phyloP scores from a whole-genome alignment of 176 grass and related monocot genomes.

The Raddia distichophylla region DNA sequence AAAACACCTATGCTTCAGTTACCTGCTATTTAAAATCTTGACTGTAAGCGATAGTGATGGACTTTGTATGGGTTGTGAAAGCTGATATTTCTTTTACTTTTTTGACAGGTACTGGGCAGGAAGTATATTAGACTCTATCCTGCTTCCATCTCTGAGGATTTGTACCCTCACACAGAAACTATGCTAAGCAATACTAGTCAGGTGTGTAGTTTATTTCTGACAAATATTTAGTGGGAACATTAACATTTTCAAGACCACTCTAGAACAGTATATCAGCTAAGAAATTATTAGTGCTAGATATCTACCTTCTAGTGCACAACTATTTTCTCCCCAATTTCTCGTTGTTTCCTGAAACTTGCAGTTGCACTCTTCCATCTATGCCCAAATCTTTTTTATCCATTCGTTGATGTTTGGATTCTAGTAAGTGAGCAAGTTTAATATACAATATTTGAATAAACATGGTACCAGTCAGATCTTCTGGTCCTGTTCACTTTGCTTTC shows the following conservation, averaged over 20 bases:
- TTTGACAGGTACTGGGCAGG: constrained; percentile 80
- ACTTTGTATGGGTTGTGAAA: constrained; percentile 14
- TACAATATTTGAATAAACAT: background rate
- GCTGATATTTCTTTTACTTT: constrained; percentile 29
- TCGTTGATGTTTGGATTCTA: constrained; percentile 27
- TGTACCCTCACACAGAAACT: constrained; percentile 73
- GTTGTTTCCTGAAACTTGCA: background rate
- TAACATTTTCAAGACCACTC: background rate
- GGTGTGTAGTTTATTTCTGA: constrained; percentile 52
- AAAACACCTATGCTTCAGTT: no score
- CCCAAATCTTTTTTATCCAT: background rate
- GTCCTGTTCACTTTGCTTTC: background rate
- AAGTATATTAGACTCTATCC: constrained; percentile 95
- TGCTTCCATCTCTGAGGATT: constrained; percentile 52
- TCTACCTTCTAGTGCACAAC: background rate
- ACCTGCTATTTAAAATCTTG: constrained; percentile 1
- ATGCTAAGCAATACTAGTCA: constrained; percentile 85
- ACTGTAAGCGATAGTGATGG: background rate
- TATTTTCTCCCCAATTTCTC: background rate
- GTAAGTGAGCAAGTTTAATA: constrained; percentile 14
- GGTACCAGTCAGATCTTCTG: background rate
- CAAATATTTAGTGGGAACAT: background rate
- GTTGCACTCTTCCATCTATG: background rate
- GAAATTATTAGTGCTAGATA: constrained; percentile 15
- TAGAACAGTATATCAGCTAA: background rate